Evolutionary conservation across 2,329 filamentous ascomycete genomes (phyloP).

Genomic region (Cladosporium halotolerans): DNA sequence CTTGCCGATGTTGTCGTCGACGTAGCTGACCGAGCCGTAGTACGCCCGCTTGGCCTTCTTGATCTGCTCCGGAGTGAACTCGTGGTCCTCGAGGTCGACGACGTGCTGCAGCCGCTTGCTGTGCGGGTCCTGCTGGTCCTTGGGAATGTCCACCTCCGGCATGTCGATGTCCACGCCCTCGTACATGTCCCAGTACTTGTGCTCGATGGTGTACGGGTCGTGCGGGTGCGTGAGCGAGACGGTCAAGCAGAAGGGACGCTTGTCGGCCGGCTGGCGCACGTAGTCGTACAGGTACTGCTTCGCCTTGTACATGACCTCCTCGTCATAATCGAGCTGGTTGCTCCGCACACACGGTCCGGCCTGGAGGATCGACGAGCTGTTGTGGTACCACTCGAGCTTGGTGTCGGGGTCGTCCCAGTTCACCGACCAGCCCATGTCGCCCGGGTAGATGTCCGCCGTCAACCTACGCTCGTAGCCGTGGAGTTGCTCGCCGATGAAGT

Average conservation of each 20-base stretch:
- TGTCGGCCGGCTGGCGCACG: slow-evolving; percentile 69
- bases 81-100: slow-evolving; percentile 76
- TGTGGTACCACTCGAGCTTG: slow-evolving; percentile 91
- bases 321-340: slow-evolving; percentile 93
- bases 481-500: slow-evolving; percentile 90
- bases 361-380: slow-evolving; percentile 87
- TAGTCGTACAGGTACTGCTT: slow-evolving; percentile 88
- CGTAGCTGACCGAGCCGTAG: slow-evolving; percentile 88
- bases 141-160: slow-evolving; percentile 69
- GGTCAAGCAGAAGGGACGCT: slow-evolving; percentile 77
- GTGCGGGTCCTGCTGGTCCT: slow-evolving; percentile 78
- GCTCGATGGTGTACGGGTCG: slow-evolving; percentile 89
- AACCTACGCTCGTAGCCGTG: slow-evolving; percentile 89
- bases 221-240: slow-evolving; percentile 92
- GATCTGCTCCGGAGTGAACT: slow-evolving; percentile 80
- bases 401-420: slow-evolving; percentile 88
- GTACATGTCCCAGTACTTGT: slow-evolving; percentile 90
- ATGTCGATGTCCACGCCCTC: slow-evolving; percentile 81
- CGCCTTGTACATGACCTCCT: slow-evolving; percentile 90
- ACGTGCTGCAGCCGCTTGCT: slow-evolving; percentile 81
- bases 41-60: slow-evolving; percentile 81
- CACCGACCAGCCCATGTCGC: slow-evolving; percentile 88
- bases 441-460: slow-evolving; percentile 93
- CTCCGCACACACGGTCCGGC: slow-evolving; percentile 82
- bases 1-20: slow-evolving; percentile 85